These are phyloP conservation scores for Umbelopsis sp. DNA, from an alignment of 192 early-diverging fungal species.

Conservation along the genomic window DNA sequence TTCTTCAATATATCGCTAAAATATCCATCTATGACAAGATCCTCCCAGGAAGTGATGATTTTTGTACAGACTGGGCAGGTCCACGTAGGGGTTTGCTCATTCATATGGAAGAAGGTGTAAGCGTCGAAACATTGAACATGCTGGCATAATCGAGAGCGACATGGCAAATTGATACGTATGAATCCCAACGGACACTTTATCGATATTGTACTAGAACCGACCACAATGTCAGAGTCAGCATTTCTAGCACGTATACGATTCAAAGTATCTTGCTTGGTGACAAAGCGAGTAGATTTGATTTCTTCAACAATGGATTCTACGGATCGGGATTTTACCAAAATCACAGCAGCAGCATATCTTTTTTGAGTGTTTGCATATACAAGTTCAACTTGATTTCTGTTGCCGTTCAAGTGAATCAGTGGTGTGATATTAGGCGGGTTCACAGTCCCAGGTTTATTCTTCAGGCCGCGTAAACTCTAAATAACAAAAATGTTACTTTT, in stretches of 20 bases:
- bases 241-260: slow-evolving; percentile 44
- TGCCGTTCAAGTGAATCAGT: slow-evolving; percentile 29
- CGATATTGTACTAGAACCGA: slow-evolving; percentile 64
- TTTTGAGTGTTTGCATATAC: slow-evolving; percentile 56
- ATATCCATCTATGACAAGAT: slow-evolving; percentile 72
- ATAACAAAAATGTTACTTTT: not conserved
- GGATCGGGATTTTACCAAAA: slow-evolving; percentile 46
- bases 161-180: slow-evolving; percentile 66
- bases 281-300: slow-evolving; percentile 42
- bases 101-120: slow-evolving; percentile 71
- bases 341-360: slow-evolving; percentile 44
- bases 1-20: slow-evolving; percentile 45
- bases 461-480: slow-evolving; percentile 56
- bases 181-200: slow-evolving; percentile 73
- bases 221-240: slow-evolving; percentile 69
- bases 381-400: slow-evolving; percentile 53
- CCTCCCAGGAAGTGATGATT: slow-evolving; percentile 51
- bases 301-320: slow-evolving; percentile 45
- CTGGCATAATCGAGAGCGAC: slow-evolving; percentile 61
- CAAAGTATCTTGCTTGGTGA: slow-evolving; percentile 52
- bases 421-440: slow-evolving; percentile 58
- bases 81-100: slow-evolving; percentile 67
- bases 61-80: slow-evolving; percentile 75
- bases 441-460: slow-evolving; percentile 61
- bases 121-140: slow-evolving; percentile 90